Base-by-base conservation (phyloP, 768 basidiomycete species). In the Mycena vulgaris region DNA sequence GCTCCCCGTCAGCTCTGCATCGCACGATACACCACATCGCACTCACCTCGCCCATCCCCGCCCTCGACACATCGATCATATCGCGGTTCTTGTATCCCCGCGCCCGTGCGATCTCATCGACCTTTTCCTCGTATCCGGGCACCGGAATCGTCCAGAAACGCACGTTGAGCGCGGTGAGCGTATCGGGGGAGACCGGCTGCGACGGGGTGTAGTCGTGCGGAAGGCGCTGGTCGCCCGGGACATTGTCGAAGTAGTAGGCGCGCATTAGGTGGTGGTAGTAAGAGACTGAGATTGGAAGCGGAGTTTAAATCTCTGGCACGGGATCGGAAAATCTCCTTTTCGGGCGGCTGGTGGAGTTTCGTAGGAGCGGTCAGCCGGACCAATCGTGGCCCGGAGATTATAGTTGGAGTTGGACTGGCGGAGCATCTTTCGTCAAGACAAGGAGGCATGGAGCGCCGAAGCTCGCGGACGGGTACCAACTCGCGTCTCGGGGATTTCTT, bases 61-160 rank as follows among this genome's bases (percentile, higher is more conserved):
- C 90, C 76, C 90, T 91, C 11, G 92, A 92, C 14, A 95, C 89
- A 69, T 92, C 90, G 75, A 96, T 92, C 62, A 84, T 84, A 70
- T 97, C 96, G 60, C 93, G 84, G 79, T 95, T 96, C 83, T 93
- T 95, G 85, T 97, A 97, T 19, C 86, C 89, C 25, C 90, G 80
- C 79, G 93, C 86, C 58, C 83, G 81, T 1, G 95, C 93, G 64
- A 96, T 80, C 17, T 73, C 83, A 72, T 96, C 85, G 75, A 93
- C 76, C 78, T 87, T 82, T 19, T 80, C 72, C 76, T 91, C 85
- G 68, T 92, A 86, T 0, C 85, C 85, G 2, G 90, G 88, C 25
- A 93, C 83, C 0, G 93, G 91, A 71, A 95, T 89, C 31, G 81
- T 79, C 89, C 90, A 92, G 76, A 89, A 85, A 65, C 88, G 86